Evolutionary conservation across 2,329 filamentous ascomycete genomes (phyloP), one percentile per base, ranked within the genome.

Genomic region (Aspergillus sp.): DNA sequence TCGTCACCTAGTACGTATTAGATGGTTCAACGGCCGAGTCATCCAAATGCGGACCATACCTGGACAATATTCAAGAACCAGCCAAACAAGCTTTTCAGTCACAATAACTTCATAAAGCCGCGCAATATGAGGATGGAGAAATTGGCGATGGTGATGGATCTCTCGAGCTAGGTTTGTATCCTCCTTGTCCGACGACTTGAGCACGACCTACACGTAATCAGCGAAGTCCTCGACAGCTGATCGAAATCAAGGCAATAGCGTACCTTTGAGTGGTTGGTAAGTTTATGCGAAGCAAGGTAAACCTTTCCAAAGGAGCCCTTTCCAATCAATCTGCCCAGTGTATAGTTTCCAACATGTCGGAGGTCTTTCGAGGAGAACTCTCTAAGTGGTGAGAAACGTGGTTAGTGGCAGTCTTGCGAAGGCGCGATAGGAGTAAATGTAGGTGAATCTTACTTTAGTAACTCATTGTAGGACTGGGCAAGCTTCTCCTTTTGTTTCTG

Each of bases 261-360:
- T 70, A 93, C 92, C 86, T 97, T 98, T 72, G 93, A 96, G 70
- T 93, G 93, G 87, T 97, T 97, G 70, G 91, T 98, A 75, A 99
- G 91, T 76, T 97, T 98, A 77, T 99, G 95, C 46, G 88, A 87
- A 58, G 93, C 95, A 58, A 99, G 83, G 76, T 99, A 99, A 69
- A 99, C 95, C 78, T 97, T 98, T 69, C 95, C 95, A 77, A 99
- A 99, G 63, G 93, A 97, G 57, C 95, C 95, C 73, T 98, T 99
- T 65, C 95, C 95, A 72, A 99, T 96, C 58, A 99, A 82, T 59
- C 88, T 88, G 46, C 95, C 95, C 57, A 99, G 84, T 37, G 88
- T 88, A 76, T 99, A 99, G 79, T 97, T 98, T 66, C 95, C 95
- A 60, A 99, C 95, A 55, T 88, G 91, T 70, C 90, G 89, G 65